Evolutionary conservation across 805 yeast genomes (phyloP).

Genomic region (Starmerella kuoi): DNA sequence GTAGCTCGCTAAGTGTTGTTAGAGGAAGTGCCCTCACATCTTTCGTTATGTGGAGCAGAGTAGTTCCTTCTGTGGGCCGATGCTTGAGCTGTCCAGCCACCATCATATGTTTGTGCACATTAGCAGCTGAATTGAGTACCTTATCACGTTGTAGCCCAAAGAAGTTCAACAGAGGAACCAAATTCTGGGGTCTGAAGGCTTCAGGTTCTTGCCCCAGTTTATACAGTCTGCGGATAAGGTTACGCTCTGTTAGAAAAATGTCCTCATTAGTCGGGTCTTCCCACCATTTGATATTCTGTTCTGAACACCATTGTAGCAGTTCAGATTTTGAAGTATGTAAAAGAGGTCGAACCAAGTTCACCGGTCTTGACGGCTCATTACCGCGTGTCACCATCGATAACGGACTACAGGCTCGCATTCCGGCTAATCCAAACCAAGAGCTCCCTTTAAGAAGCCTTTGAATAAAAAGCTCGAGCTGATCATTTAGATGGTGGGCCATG

Average conservation of each 20-base stretch:
- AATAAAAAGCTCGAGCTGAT: slow-evolving; percentile 58
- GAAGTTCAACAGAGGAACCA: slow-evolving; percentile 1
- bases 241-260: slow-evolving; percentile 43
- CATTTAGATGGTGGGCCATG: slow-evolving; percentile 60
- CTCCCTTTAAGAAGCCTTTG: slow-evolving; percentile 40
- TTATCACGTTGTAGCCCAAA: slow-evolving; percentile 8
- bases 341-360: slow-evolving; percentile 41
- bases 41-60: slow-evolving; percentile 1
- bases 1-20: slow-evolving; percentile 9
- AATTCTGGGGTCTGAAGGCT: slow-evolving; percentile 8
- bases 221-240: slow-evolving; percentile 35
- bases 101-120: slow-evolving; percentile 3
- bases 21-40: slow-evolving; percentile 8
- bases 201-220: slow-evolving; percentile 30
- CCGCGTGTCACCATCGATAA: slow-evolving; percentile 11
- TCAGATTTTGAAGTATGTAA: slow-evolving; percentile 35
- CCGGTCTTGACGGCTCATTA: background rate
- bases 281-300: slow-evolving; percentile 42
- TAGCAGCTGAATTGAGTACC: background rate
- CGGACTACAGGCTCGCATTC: slow-evolving; percentile 33
- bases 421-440: slow-evolving; percentile 46
- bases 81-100: background rate
- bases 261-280: slow-evolving; percentile 58
- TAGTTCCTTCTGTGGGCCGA: background rate
- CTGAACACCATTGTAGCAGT: slow-evolving; percentile 37